These are phyloP conservation scores for Kwoniella heveanensis DNA, from an alignment of 768 basidiomycete genomes.

Conservation along the genomic window DNA sequence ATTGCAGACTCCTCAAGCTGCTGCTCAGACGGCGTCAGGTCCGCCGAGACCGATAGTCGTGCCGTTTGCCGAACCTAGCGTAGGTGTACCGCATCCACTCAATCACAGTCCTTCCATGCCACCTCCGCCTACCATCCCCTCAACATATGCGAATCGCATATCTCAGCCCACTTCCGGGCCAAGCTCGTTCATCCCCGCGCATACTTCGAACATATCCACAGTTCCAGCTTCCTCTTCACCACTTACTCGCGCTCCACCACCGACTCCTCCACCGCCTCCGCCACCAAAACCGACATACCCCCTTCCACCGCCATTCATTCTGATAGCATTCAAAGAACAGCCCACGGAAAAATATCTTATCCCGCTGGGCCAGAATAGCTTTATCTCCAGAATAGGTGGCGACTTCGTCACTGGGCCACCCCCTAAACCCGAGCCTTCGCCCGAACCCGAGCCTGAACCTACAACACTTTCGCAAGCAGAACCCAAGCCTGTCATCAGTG, in stretches of 20 bases:
- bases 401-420: conserved; percentile 37
- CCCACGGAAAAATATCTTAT: conserved; percentile 46
- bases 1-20: not conserved
- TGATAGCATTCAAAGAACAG: conserved; percentile 44
- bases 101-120: not conserved
- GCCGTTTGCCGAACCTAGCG: not conserved
- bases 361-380: conserved; percentile 38
- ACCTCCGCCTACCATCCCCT: not conserved
- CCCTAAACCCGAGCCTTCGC: conserved; percentile 10
- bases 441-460: conserved; percentile 6
- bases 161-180: too few relatives aligned
- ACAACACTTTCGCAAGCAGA: not conserved
- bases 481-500: not conserved
- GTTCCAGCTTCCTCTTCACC: conserved; percentile 3
- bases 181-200: too few relatives aligned
- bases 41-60: not conserved
- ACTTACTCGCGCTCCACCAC: not conserved
- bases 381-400: conserved; percentile 39
- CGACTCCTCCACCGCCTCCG: conserved; percentile 24
- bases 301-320: conserved; percentile 42
- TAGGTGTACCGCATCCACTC: not conserved
- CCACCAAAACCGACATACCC: conserved; percentile 38
- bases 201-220: conserved; percentile 11
- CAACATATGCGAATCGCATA: too few relatives aligned
- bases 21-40: not conserved